Evolutionary conservation across 805 yeast genomes (phyloP).

Genomic region (Pichia nakasei): DNA sequence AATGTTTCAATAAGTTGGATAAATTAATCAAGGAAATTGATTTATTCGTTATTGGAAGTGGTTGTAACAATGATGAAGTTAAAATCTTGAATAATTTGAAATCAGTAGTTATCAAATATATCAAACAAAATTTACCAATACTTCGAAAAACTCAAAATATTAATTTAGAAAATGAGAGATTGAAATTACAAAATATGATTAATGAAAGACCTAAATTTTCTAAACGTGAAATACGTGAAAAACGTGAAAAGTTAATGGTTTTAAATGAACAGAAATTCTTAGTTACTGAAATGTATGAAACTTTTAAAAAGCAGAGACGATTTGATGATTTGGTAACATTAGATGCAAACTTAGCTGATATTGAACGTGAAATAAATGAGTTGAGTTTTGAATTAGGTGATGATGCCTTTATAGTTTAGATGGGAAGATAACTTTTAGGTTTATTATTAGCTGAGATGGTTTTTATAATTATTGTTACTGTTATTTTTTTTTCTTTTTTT

Average conservation of each 20-base stretch:
- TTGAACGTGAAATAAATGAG: slow-evolving; percentile 38
- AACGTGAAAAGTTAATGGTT: slow-evolving; percentile 75
- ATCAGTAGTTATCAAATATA: slow-evolving; percentile 44
- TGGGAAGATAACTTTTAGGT: no score
- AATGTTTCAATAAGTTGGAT: slow-evolving; percentile 45
- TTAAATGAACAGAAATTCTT: slow-evolving; percentile 75
- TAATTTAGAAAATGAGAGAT: slow-evolving; percentile 12
- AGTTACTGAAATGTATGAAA: slow-evolving; percentile 54
- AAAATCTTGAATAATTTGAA: slow-evolving; percentile 47
- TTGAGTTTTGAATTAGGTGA: slow-evolving; percentile 51
- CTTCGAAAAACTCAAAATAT: slow-evolving; percentile 49
- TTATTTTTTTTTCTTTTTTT: no score
- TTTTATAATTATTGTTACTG: no score
- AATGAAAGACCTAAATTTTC: slow-evolving; percentile 26
- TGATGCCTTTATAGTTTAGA: slow-evolving; percentile 22
- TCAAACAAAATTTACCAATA: slow-evolving; percentile 60
- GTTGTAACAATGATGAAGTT: slow-evolving; percentile 29
- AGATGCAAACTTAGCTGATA: slow-evolving; percentile 47
- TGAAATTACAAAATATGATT: slow-evolving; percentile 1
- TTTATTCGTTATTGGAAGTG: background rate
- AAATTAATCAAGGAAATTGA: slow-evolving; percentile 34
- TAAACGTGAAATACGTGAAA: slow-evolving; percentile 45
- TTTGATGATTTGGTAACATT: slow-evolving; percentile 69
- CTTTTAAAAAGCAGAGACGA: slow-evolving; percentile 54
- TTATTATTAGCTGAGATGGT: no score